Evolutionary conservation across 371 early-diverging fungal genomes (phyloP), one percentile per base, ranked within the genome.

Genomic region (Circinella umbellata): DNA sequence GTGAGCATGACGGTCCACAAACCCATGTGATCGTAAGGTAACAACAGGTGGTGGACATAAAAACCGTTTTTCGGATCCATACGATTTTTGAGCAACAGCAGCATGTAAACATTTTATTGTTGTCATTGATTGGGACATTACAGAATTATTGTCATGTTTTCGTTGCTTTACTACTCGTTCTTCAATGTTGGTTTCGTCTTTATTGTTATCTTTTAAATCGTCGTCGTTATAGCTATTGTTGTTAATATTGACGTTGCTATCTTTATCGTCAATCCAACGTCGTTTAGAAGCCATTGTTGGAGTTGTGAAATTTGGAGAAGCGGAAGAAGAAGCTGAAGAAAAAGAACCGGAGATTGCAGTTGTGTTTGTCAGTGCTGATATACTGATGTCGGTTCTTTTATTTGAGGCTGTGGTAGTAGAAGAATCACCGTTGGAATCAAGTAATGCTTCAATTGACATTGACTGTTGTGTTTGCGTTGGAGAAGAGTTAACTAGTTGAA

Each of bases 1-100:
- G 9, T 82, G 76, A 15, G 63, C 36, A 17, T 49, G 62, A 34
- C 36, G 51, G 51, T 80, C 75, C 38, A 79, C 80, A 34, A 17
- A 34, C n/a, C 57, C n/a, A 34, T 57, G 11, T 18, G 57, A 57
- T 5, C 34, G 57, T 34, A 57, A 57, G 0, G n/a, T 57, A 17
- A 93, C 88, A 14, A 91, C 84, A 7, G 95, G 95, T 34, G 95
- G 94, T 48, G 95, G 95, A 75, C 93, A 94, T 38, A 94, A 76
- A 72, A 93, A 94, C 0, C 95, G 86, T 75, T 94, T 94, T 71
- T 95, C 95, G 63, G 90, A 87, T n/a, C 95, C 95, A 72, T 95
- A 95, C 4, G 94, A 93, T 79, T 95, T 95, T 75, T 95, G 95
- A 7, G 93, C 95, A 20, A 91, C 90, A 0, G 88, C 78, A 4